Conservation (phyloP, 2,329 filamentous ascomycete species). For the Beauveria asiatica region DNA sequence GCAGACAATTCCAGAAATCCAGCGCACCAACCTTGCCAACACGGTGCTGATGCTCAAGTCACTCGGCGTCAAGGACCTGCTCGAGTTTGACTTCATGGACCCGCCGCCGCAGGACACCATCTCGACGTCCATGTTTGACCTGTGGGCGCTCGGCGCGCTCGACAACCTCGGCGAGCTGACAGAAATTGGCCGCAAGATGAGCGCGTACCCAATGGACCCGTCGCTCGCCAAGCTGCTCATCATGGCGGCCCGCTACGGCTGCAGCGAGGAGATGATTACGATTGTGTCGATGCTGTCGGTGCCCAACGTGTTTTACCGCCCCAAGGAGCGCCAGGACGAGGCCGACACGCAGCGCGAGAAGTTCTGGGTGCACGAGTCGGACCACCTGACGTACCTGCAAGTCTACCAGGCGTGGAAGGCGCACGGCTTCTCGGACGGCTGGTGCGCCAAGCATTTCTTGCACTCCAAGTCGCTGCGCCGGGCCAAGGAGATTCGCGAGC, state of each 20-base stretch:
- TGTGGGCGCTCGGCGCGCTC: conserved; percentile 90
- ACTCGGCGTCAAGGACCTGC: conserved; percentile 81
- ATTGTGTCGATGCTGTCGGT: conserved; percentile 98
- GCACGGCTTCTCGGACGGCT: conserved; percentile 81
- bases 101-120: conserved; percentile 97
- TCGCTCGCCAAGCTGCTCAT: conserved; percentile 92
- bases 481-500: conserved; percentile 89
- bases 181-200: conserved; percentile 82
- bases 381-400: conserved; percentile 90
- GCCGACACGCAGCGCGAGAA: conserved; percentile 93
- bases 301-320: conserved; percentile 91
- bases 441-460: conserved; percentile 89
- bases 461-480: conserved; percentile 89
- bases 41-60: conserved; percentile 92
- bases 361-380: conserved; percentile 96
- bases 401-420: conserved; percentile 94
- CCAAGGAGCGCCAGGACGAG: conserved; percentile 93
- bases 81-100: conserved; percentile 99
- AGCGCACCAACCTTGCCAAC: conserved; percentile 90
- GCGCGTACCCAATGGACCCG: conserved; percentile 96
- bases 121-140: conserved; percentile 90
- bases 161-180: conserved; percentile 93
- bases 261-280: conserved; percentile 95
- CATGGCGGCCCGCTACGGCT: conserved; percentile 80
- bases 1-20: conserved; percentile 94